A percentile compares a stretch with the other conserved stretches of the same genome.
Evolutionary conservation across 768 basidiomycete species (phyloP).

Genomic region (Cytidiella melzeri): DNA sequence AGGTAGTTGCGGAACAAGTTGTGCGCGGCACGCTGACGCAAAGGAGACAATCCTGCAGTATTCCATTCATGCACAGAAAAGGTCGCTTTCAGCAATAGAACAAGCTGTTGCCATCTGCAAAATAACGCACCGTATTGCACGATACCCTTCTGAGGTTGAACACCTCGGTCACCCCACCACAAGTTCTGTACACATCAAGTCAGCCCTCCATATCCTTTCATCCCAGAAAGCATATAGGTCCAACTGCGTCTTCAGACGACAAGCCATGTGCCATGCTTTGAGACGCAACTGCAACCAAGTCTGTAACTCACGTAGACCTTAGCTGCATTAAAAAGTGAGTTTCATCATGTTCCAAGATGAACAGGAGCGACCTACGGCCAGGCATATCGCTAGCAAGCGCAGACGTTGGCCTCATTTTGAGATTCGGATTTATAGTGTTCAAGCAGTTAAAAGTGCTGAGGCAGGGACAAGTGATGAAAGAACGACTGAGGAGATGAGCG

Average conservation of each 20-base stretch:
- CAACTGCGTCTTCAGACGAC: no score
- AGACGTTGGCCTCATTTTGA: conserved; percentile 59
- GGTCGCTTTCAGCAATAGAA: not conserved
- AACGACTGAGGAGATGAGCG: no score
- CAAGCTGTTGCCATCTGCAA: not conserved
- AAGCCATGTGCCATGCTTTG: not conserved
- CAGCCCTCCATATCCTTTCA: not conserved
- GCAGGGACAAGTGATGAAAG: conserved; percentile 3
- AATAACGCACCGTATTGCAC: conserved; percentile 68
- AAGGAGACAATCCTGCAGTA: conserved; percentile 76
- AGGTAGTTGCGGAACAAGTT: conserved; percentile 68
- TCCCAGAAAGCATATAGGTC: no score
- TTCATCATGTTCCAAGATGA: conserved; percentile 6
- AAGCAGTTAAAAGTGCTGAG: no score
- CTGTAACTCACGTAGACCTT: conserved; percentile 69
- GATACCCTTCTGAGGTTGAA: conserved; percentile 70
- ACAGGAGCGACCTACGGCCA: conserved; percentile 49
- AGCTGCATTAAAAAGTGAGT: conserved; percentile 35
- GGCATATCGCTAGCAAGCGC: conserved; percentile 72
- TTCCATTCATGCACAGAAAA: not conserved
- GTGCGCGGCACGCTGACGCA: conserved; percentile 67
- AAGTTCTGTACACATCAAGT: conserved; percentile 45
- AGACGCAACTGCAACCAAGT: not conserved
- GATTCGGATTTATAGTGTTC: not conserved
- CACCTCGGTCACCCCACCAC: conserved; percentile 85